Conservation (phyloP, 257 asterid species). For the Lycium ferocissimum region DNA sequence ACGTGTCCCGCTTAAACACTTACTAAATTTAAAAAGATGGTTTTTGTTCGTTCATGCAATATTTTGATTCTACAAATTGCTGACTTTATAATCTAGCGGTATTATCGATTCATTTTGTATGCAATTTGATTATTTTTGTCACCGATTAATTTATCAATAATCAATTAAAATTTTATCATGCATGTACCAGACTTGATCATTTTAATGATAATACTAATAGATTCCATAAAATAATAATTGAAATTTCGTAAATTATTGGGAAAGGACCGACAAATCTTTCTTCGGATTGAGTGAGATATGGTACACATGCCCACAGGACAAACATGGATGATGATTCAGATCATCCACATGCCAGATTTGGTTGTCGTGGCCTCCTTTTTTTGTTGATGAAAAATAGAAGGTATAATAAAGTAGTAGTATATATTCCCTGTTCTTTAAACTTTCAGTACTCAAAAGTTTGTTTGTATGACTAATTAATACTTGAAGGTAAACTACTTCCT, state of each 20-base stretch:
- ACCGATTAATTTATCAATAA: not conserved
- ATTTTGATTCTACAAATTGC: not conserved
- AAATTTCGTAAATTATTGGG: slow-evolving; percentile 30
- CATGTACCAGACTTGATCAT: slow-evolving; percentile 13
- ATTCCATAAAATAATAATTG: slow-evolving; percentile 10
- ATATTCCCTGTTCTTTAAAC: no score
- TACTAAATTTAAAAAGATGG: not conserved
- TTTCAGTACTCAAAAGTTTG: no score
- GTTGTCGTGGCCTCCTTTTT: not conserved
- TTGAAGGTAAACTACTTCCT: no score
- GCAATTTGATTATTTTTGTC: not conserved
- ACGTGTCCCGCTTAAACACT: not conserved
- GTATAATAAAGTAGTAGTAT: no score
- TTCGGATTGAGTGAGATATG: slow-evolving; percentile 57
- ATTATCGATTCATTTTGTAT: not conserved
- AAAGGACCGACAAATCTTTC: slow-evolving; percentile 60
- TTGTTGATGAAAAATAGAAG: not conserved
- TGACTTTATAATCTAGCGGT: not conserved
- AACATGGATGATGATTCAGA: not conserved
- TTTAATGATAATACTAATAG: slow-evolving; percentile 3
- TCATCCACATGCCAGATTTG: not conserved
- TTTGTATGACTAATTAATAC: no score
- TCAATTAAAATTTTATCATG: not conserved
- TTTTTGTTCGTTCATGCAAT: not conserved
- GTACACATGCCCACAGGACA: slow-evolving; percentile 37